Conservation (phyloP, 768 basidiomycete genomes). For the Xerocomus brunneocitrinus region DNA sequence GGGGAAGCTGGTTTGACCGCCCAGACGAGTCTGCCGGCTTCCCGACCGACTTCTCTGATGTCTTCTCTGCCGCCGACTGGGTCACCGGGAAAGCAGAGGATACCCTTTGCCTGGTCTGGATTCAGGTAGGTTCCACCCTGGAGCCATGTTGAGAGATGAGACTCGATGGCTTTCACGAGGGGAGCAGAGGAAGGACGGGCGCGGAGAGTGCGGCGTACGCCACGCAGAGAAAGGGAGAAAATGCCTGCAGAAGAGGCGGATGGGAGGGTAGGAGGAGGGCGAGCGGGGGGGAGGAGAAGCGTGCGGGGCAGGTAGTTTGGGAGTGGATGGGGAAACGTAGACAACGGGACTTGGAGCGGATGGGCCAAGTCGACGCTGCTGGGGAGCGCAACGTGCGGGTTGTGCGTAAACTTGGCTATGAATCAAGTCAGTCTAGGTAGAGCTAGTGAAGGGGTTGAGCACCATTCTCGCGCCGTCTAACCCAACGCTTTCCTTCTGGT, state of each 20-base stretch:
- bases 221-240: slow-evolving; percentile 72
- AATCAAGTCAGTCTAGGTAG: slow-evolving; percentile 1
- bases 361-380: slow-evolving; percentile 51
- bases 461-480: slow-evolving; percentile 77
- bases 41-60: slow-evolving; percentile 62
- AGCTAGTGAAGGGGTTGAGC: slow-evolving; percentile 10
- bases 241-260: slow-evolving; percentile 64
- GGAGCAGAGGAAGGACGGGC: slow-evolving; percentile 46
- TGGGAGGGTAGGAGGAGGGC: slow-evolving; percentile 41
- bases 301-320: slow-evolving; percentile 66
- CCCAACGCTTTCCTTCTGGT: slow-evolving; percentile 75
- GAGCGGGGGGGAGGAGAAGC: slow-evolving; percentile 44
- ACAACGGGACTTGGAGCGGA: slow-evolving; percentile 36
- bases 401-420: slow-evolving; percentile 65
- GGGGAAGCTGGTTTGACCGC: slow-evolving; percentile 33
- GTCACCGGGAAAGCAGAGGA: slow-evolving; percentile 35
- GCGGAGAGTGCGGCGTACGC: slow-evolving; percentile 65
- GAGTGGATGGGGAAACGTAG: slow-evolving; percentile 76
- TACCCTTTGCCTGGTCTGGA: slow-evolving; percentile 40
- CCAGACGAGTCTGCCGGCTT: slow-evolving; percentile 70
- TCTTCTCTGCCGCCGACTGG: slow-evolving; percentile 49
- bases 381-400: slow-evolving; percentile 68
- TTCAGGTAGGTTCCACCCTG: slow-evolving; percentile 51
- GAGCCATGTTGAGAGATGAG: slow-evolving; percentile 61
- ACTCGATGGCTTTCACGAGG: slow-evolving; percentile 67